Evolutionary conservation across 2,329 filamentous ascomycete genomes (phyloP).

Genomic region (Ambrosiella cleistominuta): DNA sequence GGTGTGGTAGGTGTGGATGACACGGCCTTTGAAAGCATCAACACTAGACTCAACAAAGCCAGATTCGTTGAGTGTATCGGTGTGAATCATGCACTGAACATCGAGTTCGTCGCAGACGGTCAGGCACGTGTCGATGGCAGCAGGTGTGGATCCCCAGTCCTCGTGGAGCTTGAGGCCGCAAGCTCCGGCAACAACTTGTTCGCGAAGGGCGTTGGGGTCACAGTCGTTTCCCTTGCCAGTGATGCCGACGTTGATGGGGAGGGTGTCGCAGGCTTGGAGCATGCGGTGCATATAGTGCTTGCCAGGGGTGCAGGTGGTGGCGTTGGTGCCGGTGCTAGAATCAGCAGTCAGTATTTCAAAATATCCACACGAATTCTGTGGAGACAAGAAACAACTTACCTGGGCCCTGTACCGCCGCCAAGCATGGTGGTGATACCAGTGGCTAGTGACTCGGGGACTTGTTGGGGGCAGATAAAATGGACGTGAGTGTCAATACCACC

Average conservation of each 20-base stretch:
- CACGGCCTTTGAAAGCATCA: conserved; percentile 64
- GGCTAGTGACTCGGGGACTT: conserved; percentile 65
- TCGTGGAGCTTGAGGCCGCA: conserved; percentile 90
- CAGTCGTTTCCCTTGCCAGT: conserved; percentile 90
- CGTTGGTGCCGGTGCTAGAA: conserved; percentile 62
- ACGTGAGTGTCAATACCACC: conserved; percentile 83
- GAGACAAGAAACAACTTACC: conserved; percentile 26
- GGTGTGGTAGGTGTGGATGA: conserved; percentile 93
- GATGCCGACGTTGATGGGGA: conserved; percentile 79
- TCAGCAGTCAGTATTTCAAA: neutral
- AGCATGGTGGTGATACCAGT: conserved; percentile 82
- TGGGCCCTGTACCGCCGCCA: conserved; percentile 83
- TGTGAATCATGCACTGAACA: conserved; percentile 86
- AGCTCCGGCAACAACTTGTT: conserved; percentile 68
- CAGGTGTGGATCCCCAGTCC: conserved; percentile 85
- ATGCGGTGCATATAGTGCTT: conserved; percentile 70
- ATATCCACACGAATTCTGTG: too few relatives aligned
- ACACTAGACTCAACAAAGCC: conserved; percentile 93
- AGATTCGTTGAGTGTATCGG: conserved; percentile 88
- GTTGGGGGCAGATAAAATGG: conserved; percentile 90
- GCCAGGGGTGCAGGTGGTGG: conserved; percentile 84
- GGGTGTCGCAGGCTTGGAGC: conserved; percentile 66
- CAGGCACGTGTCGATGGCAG: conserved; percentile 77
- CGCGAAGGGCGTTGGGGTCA: conserved; percentile 48
- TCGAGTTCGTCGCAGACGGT: conserved; percentile 78